Percentiles rank a stretch among this genome's conserved stretches.
phyloP scores from a whole-genome alignment of 305 asterid species.

The Fraxinus sp. region DNA sequence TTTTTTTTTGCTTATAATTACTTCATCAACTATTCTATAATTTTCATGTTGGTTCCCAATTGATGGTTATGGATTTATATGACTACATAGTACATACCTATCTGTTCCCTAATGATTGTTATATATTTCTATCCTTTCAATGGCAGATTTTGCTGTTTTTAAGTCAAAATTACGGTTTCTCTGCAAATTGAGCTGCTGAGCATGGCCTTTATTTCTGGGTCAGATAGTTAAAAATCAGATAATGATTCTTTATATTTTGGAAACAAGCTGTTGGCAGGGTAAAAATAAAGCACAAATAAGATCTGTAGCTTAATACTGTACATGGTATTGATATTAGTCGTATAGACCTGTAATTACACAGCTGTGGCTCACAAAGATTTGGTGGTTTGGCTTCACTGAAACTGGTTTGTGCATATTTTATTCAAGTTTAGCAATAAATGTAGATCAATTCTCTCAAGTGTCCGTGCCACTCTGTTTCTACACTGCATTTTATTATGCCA shows the following conservation, averaged over 20 bases:
- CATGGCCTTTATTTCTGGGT: neutral
- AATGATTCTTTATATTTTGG: neutral
- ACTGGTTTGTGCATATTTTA: constrained; percentile 1
- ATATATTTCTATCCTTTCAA: neutral
- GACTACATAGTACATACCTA: neutral
- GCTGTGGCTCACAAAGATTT: neutral
- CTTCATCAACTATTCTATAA: neutral
- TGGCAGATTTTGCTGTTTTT: neutral
- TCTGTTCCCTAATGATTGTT: neutral
- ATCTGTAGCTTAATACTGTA: neutral
- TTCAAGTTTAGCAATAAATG: neutral
- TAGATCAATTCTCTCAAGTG: constrained; percentile 5
- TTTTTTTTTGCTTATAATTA: neutral
- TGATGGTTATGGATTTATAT: neutral
- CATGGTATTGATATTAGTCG: neutral
- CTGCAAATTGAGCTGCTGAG: neutral
- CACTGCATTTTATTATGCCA: neutral
- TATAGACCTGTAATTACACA: neutral
- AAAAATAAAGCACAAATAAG: neutral
- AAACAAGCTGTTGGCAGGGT: neutral
- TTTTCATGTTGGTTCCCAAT: neutral
- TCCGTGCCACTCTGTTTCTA: neutral
- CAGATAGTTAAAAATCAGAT: neutral
- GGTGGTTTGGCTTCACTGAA: neutral
- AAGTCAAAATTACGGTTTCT: neutral